Conservation (phyloP, 345 rosid genomes). For the Cardamine chenopodiifolia region DNA sequence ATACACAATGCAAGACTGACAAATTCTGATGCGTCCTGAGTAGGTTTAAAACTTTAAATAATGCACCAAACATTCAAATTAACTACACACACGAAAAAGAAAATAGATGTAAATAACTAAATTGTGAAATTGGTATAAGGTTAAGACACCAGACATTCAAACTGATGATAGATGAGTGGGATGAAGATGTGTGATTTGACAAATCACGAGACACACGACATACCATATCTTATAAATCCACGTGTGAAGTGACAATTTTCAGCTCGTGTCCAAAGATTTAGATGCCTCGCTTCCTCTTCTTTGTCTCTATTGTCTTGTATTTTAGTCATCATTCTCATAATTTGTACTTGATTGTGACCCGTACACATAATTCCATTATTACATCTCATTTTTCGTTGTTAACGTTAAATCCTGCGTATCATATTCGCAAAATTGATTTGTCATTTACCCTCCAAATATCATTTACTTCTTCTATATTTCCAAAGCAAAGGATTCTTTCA, state of each 20-base stretch:
- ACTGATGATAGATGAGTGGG: conserved; percentile 30
- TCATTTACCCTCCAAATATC: conserved; percentile 1
- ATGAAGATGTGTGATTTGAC: conserved; percentile 35
- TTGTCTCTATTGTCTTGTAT: conserved; percentile 22
- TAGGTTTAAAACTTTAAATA: no score
- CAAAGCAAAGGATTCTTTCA: background rate
- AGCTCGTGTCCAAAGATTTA: conserved; percentile 37
- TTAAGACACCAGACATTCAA: conserved; percentile 28
- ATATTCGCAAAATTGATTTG: conserved; percentile 15
- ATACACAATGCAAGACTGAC: background rate
- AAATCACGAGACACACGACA: conserved; percentile 41
- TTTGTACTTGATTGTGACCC: conserved; percentile 39
- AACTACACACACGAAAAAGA: background rate
- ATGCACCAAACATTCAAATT: background rate
- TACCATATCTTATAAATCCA: conserved; percentile 41
- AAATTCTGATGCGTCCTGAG: no score
- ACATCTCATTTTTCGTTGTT: conserved; percentile 21
- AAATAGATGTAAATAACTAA: background rate
- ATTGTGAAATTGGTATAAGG: background rate
- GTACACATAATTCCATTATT: conserved; percentile 29
- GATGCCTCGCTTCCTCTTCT: conserved; percentile 28
- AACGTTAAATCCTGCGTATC: conserved; percentile 32
- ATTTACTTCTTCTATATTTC: background rate
- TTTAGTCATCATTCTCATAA: conserved; percentile 30
- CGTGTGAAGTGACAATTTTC: conserved; percentile 44